Conservation (phyloP, 2,329 filamentous ascomycete genomes). For the Phyllosticta citribraziliensis region DNA sequence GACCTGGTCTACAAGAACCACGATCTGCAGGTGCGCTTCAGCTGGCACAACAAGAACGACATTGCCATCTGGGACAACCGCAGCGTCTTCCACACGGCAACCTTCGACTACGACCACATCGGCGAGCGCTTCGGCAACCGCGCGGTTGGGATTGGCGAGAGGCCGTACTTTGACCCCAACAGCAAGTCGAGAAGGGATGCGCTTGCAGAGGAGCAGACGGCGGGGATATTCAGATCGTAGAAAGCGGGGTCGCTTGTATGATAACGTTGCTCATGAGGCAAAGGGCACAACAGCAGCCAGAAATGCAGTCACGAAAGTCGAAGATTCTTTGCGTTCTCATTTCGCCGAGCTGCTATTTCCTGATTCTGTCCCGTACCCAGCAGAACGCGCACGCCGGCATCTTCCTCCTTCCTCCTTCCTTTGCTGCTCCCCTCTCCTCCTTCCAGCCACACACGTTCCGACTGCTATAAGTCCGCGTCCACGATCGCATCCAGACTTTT, state of each 20-base stretch:
- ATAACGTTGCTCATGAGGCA: no score
- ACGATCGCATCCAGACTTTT: no score
- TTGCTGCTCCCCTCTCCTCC: no score
- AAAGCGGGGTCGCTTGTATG: not conserved
- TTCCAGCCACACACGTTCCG: no score
- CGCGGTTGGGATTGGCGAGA: constrained; percentile 46
- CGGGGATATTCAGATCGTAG: not conserved
- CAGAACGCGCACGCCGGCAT: no score
- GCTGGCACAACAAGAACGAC: constrained; percentile 41
- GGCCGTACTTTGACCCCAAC: constrained; percentile 42
- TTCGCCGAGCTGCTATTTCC: no score
- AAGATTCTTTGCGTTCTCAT: no score
- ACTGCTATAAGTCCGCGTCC: no score
- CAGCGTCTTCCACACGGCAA: constrained; percentile 50
- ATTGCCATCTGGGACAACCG: constrained; percentile 59
- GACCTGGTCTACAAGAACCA: constrained; percentile 38
- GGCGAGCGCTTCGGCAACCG: constrained; percentile 44
- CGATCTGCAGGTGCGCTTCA: constrained; percentile 41
- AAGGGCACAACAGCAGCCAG: no score
- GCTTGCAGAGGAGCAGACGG: constrained; percentile 15
- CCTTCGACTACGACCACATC: constrained; percentile 50
- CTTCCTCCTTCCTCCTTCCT: no score
- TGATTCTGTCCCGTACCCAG: no score
- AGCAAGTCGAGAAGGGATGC: constrained; percentile 39
- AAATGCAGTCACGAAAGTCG: no score